phyloP scores from a whole-genome alignment of 2,329 filamentous ascomycete species.

The Trematosphaeria pertusa region DNA sequence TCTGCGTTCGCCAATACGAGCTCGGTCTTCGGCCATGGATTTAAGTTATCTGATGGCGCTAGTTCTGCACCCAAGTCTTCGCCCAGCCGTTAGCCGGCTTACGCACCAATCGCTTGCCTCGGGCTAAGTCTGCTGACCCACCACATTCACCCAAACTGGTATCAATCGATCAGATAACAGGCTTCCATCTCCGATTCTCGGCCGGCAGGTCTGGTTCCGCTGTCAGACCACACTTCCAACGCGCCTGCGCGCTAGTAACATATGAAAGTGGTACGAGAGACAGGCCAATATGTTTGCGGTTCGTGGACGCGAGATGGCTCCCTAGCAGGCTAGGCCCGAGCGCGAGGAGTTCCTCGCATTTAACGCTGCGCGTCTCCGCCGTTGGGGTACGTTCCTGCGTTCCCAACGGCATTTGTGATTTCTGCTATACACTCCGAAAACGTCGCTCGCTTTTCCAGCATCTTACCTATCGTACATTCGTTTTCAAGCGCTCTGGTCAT shows the following conservation, averaged over 20 bases:
- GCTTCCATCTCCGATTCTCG: conserved; percentile 34
- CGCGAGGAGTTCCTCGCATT: no score
- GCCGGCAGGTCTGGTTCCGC: conserved; percentile 14
- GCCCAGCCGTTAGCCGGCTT: conserved; percentile 5
- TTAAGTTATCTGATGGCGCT: conserved; percentile 39
- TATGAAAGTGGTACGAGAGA: no score
- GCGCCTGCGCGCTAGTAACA: no score
- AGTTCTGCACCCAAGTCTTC: conserved; percentile 12
- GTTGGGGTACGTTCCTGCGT: no score
- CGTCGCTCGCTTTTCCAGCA: conserved; percentile 1
- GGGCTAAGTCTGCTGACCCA: conserved; percentile 8
- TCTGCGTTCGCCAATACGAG: conserved; percentile 3
- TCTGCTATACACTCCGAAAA: no score
- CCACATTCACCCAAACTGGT: conserved; percentile 6
- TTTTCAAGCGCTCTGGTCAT: conserved; percentile 5
- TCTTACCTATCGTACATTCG: conserved; percentile 1
- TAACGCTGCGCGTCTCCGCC: no score
- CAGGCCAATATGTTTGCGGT: no score
- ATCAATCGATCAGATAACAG: conserved; percentile 37
- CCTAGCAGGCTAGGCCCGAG: no score
- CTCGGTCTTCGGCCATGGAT: conserved; percentile 1
- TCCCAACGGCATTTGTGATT: no score
- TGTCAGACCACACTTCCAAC: conserved; percentile 8
- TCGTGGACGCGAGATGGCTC: no score
- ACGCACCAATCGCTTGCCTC: conserved; percentile 7